These are phyloP conservation scores for Entophlyctis luteolus DNA, from an alignment of 192 early-diverging fungal genomes.

Conservation along the genomic window DNA sequence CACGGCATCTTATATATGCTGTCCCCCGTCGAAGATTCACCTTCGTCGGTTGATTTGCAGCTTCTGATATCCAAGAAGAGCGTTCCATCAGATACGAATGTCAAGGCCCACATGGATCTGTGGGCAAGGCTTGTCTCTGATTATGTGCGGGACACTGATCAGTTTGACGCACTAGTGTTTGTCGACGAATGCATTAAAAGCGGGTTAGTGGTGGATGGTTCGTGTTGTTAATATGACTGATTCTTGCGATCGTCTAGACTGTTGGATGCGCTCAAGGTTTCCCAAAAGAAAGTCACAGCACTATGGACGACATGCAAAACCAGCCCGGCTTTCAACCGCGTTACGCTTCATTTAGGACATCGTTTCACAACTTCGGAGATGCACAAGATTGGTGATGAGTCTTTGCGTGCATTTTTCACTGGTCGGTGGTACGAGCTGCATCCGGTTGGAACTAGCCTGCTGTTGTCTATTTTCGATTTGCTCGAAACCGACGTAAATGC, in stretches of 20 bases:
- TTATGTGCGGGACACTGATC: background rate
- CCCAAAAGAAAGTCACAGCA: background rate
- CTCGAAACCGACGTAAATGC: background rate
- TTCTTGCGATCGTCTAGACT: too few relatives aligned
- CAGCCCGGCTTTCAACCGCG: background rate
- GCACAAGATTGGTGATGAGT: conserved; percentile 1
- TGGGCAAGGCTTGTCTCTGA: conserved; percentile 16
- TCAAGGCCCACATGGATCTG: background rate
- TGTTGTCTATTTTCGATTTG: conserved; percentile 8
- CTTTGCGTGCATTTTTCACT: conserved; percentile 1
- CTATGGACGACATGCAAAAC: conserved; percentile 12
- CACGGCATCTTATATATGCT: conserved; percentile 12
- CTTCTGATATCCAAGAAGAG: background rate
- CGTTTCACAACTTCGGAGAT: conserved; percentile 1
- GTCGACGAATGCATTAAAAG: conserved; percentile 9
- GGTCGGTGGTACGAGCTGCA: conserved; percentile 17
- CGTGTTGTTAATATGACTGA: too few relatives aligned
- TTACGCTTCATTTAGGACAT: background rate
- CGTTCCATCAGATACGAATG: background rate
- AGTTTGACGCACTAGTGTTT: conserved; percentile 4
- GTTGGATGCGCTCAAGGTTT: conserved; percentile 5
- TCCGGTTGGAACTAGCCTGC: background rate
- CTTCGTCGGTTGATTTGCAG: background rate
- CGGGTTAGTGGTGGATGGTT: too few relatives aligned
- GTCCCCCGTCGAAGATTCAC: background rate